Evolutionary conservation across 345 rosid species (phyloP), one percentile per base, ranked within the genome.

Genomic region (Schrenkiella parvula): DNA sequence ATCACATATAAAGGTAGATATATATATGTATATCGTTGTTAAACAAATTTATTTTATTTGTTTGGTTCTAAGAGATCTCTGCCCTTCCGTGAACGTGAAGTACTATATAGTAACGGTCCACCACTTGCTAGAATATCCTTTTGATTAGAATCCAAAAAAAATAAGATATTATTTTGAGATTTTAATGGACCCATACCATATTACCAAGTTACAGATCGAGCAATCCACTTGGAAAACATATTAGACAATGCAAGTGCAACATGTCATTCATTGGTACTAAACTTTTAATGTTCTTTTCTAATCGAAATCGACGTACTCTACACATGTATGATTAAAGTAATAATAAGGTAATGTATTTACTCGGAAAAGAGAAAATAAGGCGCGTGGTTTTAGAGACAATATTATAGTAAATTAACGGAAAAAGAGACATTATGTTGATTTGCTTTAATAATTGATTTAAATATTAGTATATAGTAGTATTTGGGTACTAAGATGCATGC

Each of bases 61-160:
- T 54, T 75, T 54, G 74, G 35, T 63, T 69, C 15, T 19, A 5
- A 2, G 63, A 54, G 54, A 74, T 70, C 58, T 70, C 60, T 69
- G 79, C 66, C 79, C 66, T 69, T 76, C 75, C 71, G 75, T 69
- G 79, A 76, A 69, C 79, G 66, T 54, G 80, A 69, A 69, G 71
- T 63, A 70, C 55, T 76, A 76, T 9, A 64, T 15, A n/a, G n/a
- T 38, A 70, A 56, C 62, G 61, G 71, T 70, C 67, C 80, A 70
- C 75, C 71, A 70, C 60, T 70, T 70, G 67, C 9, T 66, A 53
- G 28, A 50, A 50, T 76, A 76, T 70, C 75, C 71, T 70, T 55
- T 70, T 18, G 13, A 76, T 44, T 25, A 70, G 46, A 76, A 31
- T 64, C 71, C 67, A 56, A 70, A 76, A 70, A 76, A 62, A 44